These are phyloP conservation scores for Solanum aculeatissimum DNA, from an alignment of 305 asterid genomes.

Conservation along the genomic window DNA sequence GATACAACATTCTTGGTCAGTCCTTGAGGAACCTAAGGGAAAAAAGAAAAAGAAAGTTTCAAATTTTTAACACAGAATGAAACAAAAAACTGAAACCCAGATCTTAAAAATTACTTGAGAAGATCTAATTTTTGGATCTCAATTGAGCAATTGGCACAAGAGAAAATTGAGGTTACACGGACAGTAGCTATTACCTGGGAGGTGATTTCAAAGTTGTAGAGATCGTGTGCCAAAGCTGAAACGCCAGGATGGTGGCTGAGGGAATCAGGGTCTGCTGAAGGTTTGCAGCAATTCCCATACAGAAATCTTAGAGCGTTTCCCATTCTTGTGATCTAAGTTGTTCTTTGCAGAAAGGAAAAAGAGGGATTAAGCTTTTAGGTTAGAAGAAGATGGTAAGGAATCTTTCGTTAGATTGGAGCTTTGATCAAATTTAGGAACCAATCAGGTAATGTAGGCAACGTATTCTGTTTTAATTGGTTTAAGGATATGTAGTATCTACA, in stretches of 20 bases:
- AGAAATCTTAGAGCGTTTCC: constrained; percentile 69
- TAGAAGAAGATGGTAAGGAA: not conserved
- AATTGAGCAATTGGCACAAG: not conserved
- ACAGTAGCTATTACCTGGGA: constrained; percentile 39
- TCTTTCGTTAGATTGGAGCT: not conserved
- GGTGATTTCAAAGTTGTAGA: constrained; percentile 71
- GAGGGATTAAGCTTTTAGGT: not conserved
- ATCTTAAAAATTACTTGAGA: not conserved
- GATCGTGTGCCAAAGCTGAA: constrained; percentile 74
- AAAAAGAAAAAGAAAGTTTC: not conserved
- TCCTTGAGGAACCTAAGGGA: constrained; percentile 71
- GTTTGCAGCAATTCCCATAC: constrained; percentile 34
- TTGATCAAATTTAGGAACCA: not conserved
- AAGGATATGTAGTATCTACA: not conserved
- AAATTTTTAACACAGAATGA: not conserved
- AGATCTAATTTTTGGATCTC: not conserved
- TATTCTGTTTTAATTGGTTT: constrained; percentile 3
- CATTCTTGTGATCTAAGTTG: constrained; percentile 20
- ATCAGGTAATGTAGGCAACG: not conserved
- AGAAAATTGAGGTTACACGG: not conserved
- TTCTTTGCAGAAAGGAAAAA: not conserved
- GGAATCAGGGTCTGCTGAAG: constrained; percentile 41
- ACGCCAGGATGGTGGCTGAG: constrained; percentile 49
- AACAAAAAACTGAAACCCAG: not conserved
- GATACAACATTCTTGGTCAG: constrained; percentile 62